A percentile compares a stretch with the other conserved stretches of the same genome.
These are phyloP conservation scores for Leptomonas pyrrhocoris DNA, from an alignment of 208 protist species.

Conservation along the genomic window DNA sequence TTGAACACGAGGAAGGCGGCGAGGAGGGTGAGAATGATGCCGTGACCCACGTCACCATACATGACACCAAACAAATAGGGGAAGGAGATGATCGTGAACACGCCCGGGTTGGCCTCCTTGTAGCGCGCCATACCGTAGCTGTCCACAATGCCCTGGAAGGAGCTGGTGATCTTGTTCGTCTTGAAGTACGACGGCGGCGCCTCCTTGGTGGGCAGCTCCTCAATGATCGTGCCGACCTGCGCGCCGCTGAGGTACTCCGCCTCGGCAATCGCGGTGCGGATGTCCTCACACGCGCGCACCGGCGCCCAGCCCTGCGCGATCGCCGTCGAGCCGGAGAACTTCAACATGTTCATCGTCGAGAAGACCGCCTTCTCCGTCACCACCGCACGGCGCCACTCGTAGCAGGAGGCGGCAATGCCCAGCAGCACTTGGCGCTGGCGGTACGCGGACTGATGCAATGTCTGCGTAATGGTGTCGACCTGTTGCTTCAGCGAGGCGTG, in stretches of 20 bases:
- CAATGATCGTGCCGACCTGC: conserved; percentile 93
- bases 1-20: conserved; percentile 78
- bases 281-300: conserved; percentile 68
- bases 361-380: conserved; percentile 96
- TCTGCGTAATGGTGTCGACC: conserved; percentile 78
- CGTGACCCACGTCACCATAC: conserved; percentile 99
- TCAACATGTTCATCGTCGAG: conserved; percentile 96
- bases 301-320: conserved; percentile 96
- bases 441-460: conserved; percentile 67
- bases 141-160: conserved; percentile 98
- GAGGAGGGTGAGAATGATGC: conserved; percentile 88
- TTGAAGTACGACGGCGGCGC: conserved; percentile 97
- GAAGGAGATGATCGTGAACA: conserved; percentile 98
- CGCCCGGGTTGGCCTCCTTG: conserved; percentile 93
- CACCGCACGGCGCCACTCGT: conserved; percentile 92
- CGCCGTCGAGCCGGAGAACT: conserved; percentile 89
- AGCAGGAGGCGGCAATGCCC: conserved; percentile 66
- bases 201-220: conserved; percentile 86
- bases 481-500: conserved; percentile 63
- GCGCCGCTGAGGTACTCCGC: conserved; percentile 81
- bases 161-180: conserved; percentile 94
- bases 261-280: conserved; percentile 74
- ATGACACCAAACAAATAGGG: conserved; percentile 99
- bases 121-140: conserved; percentile 97
- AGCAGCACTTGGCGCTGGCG: conserved; percentile 81